phyloP scores from a whole-genome alignment of 2,329 filamentous ascomycete species.

The Aureobasidium sp. region DNA sequence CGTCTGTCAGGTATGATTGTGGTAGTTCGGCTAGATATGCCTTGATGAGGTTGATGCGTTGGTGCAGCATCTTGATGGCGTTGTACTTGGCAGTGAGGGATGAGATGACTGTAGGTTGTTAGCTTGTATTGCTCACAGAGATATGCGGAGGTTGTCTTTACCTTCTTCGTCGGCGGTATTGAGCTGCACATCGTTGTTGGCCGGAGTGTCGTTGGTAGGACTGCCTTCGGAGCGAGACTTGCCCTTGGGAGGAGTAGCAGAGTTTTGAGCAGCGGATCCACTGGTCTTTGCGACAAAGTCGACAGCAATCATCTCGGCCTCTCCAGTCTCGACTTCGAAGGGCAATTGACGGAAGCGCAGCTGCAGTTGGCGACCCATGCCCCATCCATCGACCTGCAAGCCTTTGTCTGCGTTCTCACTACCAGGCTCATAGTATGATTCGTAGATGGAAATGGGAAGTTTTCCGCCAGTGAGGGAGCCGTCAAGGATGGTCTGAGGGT shows the following conservation, averaged over 20 bases:
- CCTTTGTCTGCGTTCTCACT: slow-evolving; percentile 55
- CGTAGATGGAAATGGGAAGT: slow-evolving; percentile 85
- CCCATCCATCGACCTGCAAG: slow-evolving; percentile 65
- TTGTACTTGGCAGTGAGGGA: slow-evolving; percentile 81
- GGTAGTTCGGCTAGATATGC: slow-evolving; percentile 69
- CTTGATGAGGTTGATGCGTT: slow-evolving; percentile 48
- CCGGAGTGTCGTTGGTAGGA: slow-evolving; percentile 2
- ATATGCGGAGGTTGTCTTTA: slow-evolving; percentile 27
- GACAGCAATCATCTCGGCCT: slow-evolving; percentile 96
- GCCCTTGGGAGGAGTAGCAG: slow-evolving; percentile 23
- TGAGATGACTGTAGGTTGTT: slow-evolving; percentile 45
- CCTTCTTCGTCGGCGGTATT: slow-evolving; percentile 59
- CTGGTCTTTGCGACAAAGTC: slow-evolving; percentile 84
- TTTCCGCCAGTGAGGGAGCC: slow-evolving; percentile 61
- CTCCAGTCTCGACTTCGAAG: slow-evolving; percentile 85
- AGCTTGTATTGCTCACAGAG: slow-evolving; percentile 2
- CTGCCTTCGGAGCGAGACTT: slow-evolving; percentile 23
- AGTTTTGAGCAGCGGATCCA: slow-evolving; percentile 58
- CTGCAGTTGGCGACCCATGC: slow-evolving; percentile 38
- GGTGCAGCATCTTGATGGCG: slow-evolving; percentile 84
- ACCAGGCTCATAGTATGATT: slow-evolving; percentile 67
- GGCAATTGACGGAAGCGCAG: slow-evolving; percentile 76
- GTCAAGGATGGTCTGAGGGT: slow-evolving; percentile 53
- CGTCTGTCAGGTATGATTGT: slow-evolving; percentile 53
- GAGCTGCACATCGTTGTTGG: slow-evolving; percentile 33